Evolutionary conservation across 345 rosid genomes (phyloP).

Genomic region (Eucalyptus decipiens): DNA sequence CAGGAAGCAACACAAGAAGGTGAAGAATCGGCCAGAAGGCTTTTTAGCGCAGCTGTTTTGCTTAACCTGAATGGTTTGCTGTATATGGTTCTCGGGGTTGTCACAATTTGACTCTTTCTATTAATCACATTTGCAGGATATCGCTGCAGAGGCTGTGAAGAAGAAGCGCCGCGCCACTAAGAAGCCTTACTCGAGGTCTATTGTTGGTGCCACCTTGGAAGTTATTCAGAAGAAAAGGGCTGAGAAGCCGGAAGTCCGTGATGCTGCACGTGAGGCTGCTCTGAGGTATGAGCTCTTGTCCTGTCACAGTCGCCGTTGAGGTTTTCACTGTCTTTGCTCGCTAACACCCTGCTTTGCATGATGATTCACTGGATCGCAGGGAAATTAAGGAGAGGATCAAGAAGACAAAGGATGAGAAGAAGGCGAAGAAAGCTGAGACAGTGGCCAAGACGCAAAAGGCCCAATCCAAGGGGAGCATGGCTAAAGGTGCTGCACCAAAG

Average conservation of each 20-base stretch:
- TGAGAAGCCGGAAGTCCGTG: slow-evolving; percentile 9
- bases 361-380: not conserved
- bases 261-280: slow-evolving; percentile 12
- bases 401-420: slow-evolving; percentile 10
- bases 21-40: not conserved
- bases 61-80: not conserved
- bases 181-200: slow-evolving; percentile 5
- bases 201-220: slow-evolving; percentile 12
- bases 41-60: not conserved
- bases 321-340: not conserved
- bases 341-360: not conserved
- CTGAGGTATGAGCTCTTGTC: not conserved
- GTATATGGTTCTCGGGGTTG: not conserved
- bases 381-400: slow-evolving; percentile 7
- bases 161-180: slow-evolving; percentile 1
- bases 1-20: slow-evolving; percentile 72
- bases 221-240: slow-evolving; percentile 7
- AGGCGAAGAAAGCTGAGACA: slow-evolving; percentile 6
- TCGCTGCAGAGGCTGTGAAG: not conserved
- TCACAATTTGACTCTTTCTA: not conserved
- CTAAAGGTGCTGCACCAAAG: slow-evolving; percentile 2
- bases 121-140: not conserved
- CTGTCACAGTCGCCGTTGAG: not conserved
- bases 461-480: not conserved
- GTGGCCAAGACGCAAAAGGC: not conserved